These are phyloP conservation scores for Fusarium illudens DNA, from an alignment of 2,329 filamentous ascomycete genomes.

Conservation along the genomic window DNA sequence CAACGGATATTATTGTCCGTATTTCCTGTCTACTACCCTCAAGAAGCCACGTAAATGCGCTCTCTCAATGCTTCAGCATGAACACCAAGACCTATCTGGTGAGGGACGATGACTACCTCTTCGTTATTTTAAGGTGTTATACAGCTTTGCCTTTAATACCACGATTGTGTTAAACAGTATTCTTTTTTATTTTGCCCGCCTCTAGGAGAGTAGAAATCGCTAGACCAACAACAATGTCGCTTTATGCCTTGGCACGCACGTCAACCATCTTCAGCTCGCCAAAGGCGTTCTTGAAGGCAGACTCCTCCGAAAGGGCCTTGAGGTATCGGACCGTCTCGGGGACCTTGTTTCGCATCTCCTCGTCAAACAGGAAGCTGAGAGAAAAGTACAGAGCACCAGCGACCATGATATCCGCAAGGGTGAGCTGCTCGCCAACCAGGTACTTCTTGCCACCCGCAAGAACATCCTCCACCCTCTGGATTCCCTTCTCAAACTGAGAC, in stretches of 20 bases:
- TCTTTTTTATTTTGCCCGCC: neutral
- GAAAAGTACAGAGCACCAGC: neutral
- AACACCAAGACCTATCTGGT: too few species aligned
- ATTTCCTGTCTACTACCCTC: too few species aligned
- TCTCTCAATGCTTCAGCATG: too few species aligned
- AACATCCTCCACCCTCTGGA: neutral
- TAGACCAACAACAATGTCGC: neutral
- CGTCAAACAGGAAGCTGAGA: neutral
- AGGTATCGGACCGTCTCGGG: neutral
- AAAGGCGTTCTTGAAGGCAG: neutral
- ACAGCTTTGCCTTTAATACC: too few species aligned
- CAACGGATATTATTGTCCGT: neutral
- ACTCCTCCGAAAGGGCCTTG: neutral
- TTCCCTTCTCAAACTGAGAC: neutral
- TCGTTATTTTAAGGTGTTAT: too few species aligned
- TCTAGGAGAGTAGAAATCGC: neutral
- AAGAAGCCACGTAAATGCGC: too few species aligned
- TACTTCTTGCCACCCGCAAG: neutral
- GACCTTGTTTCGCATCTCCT: neutral
- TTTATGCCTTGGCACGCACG: neutral
- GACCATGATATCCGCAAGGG: neutral
- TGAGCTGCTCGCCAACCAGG: neutral
- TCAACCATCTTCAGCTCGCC: neutral
- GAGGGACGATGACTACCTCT: too few species aligned
- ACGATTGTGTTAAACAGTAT: neutral